Evolutionary conservation across 1,284 basidiomycete species (phyloP), one percentile per base, ranked within the genome.

Genomic region (Moniliophthora roreri): DNA sequence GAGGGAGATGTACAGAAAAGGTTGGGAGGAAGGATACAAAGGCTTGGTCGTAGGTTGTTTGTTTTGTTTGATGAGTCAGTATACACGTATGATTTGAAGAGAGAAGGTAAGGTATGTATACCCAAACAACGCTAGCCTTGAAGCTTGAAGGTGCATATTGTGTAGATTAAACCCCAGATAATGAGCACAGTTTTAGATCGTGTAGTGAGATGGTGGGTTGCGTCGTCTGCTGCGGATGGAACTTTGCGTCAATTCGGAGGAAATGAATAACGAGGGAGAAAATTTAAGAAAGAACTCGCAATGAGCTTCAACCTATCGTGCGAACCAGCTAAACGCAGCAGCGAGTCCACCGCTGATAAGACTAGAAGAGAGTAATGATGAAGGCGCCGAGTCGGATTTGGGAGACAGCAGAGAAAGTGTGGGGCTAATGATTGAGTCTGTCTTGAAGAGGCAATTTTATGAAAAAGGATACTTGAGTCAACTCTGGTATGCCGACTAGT

Each of bases 341-440:
- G 16, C 15, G 10, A 32, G 24, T 4, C 24, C 16, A 16, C 21
- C 44, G 15, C 26, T 46, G 24, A 23, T 13, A 8, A 46, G 11
- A 4, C 24, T 28, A 18, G n/a, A 46, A 15, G 8, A 46, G 10
- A 24, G 44, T 9, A 32, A 37, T n/a, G 13, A 36, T 32, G 24
- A 21, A 50, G 13, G 44, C 34, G 36, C 44, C 35, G 18, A 54
- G 41, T 46, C 53, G 26, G 20, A 54, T 54, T n/a, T 10, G 53
- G 53, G n/a, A 54, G 38, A 40, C 53, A 54, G 34, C 53, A 54
- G 32, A 50, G 48, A 48, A 54, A 54, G 38, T 54, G 53, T 24
- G 53, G 53, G 9, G 52, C 26, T 46, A 53, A 48, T 40, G 9
- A 32, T n/a, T n/a, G n/a, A n/a, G n/a, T n/a, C n/a, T n/a, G n/a